phyloP scores from a whole-genome alignment of 108 stramenopile genomes.

The Discostella pseudostelligera region DNA sequence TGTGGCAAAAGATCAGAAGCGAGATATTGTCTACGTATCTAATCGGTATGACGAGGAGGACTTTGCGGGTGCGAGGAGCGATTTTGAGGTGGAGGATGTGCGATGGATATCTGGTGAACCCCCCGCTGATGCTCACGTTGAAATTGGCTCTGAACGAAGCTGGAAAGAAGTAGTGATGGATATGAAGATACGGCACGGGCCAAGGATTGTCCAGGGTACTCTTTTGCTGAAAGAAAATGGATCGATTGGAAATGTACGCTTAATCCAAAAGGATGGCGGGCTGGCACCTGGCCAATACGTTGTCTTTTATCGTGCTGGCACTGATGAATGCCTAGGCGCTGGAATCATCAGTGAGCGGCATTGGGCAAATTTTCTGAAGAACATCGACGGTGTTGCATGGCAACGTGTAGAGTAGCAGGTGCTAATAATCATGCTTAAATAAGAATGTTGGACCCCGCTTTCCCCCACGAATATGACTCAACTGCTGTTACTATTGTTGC shows the following conservation, averaged over 20 bases:
- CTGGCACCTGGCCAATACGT: slow-evolving; percentile 95
- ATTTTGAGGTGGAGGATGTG: slow-evolving; percentile 86
- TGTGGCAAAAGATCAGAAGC: slow-evolving; percentile 83
- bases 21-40: slow-evolving; percentile 82
- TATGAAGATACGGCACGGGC: slow-evolving; percentile 94
- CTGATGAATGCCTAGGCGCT: slow-evolving; percentile 85
- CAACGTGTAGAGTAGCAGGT: too few relatives aligned
- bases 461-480: neutral
- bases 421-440: neutral
- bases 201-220: slow-evolving; percentile 67
- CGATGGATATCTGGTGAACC: slow-evolving; percentile 75
- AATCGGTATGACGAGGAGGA: slow-evolving; percentile 87
- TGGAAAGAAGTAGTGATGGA: slow-evolving; percentile 47
- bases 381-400: slow-evolving; percentile 7
- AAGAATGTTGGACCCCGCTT: neutral
- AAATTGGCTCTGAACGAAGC: slow-evolving; percentile 17
- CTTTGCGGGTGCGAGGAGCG: slow-evolving; percentile 56
- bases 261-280: slow-evolving; percentile 86
- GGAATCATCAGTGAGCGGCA: slow-evolving; percentile 87
- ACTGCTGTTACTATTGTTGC: too few relatives aligned
- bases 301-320: slow-evolving; percentile 80
- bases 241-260: slow-evolving; percentile 47
- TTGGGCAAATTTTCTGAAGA: slow-evolving; percentile 65
- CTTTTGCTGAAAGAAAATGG: slow-evolving; percentile 48
- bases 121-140: slow-evolving; percentile 40